phyloP scores from a whole-genome alignment of 2,329 filamentous ascomycete genomes.

The Orbilia quercus region DNA sequence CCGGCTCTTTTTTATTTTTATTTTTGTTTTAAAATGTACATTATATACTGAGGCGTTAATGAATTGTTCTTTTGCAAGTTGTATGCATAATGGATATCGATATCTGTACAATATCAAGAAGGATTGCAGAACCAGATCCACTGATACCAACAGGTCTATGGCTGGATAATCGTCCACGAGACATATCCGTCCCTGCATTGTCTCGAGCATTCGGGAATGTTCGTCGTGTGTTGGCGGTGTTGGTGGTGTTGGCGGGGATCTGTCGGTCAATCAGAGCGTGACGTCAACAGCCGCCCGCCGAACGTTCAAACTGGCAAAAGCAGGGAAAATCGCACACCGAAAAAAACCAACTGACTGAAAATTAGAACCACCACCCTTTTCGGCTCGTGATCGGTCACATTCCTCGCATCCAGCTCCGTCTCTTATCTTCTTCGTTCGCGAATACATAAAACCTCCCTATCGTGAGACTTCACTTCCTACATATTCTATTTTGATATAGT shows the following conservation, averaged over 20 bases:
- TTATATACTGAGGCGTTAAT: slow-evolving; percentile 3
- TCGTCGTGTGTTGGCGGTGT: slow-evolving; percentile 8
- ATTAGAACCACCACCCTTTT: slow-evolving; percentile 1
- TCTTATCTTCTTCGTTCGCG: slow-evolving; percentile 8
- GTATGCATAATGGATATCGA: neutral
- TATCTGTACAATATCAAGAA: slow-evolving; percentile 5
- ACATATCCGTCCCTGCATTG: neutral
- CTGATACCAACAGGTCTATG: slow-evolving; percentile 2
- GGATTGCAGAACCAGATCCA: neutral
- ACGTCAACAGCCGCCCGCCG: slow-evolving; percentile 37
- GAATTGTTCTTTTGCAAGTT: neutral
- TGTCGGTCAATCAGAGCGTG: slow-evolving; percentile 1
- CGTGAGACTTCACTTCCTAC: neutral
- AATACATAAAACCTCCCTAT: slow-evolving; percentile 2
- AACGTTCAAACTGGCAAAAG: slow-evolving; percentile 30
- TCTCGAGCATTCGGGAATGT: too few relatives aligned
- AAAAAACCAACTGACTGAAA: neutral
- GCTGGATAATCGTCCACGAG: slow-evolving; percentile 2
- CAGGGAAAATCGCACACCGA: slow-evolving; percentile 31
- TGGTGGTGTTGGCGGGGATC: slow-evolving; percentile 43
- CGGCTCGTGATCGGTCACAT: slow-evolving; percentile 34
- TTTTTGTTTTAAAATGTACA: neutral
- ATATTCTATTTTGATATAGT: neutral
- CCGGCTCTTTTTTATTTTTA: slow-evolving; percentile 9
- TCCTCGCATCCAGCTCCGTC: slow-evolving; percentile 6